A percentile compares a stretch with the other conserved stretches of the same genome.
These are phyloP conservation scores for Senna siamea DNA, from an alignment of 306 rosid genomes.

Conservation along the genomic window DNA sequence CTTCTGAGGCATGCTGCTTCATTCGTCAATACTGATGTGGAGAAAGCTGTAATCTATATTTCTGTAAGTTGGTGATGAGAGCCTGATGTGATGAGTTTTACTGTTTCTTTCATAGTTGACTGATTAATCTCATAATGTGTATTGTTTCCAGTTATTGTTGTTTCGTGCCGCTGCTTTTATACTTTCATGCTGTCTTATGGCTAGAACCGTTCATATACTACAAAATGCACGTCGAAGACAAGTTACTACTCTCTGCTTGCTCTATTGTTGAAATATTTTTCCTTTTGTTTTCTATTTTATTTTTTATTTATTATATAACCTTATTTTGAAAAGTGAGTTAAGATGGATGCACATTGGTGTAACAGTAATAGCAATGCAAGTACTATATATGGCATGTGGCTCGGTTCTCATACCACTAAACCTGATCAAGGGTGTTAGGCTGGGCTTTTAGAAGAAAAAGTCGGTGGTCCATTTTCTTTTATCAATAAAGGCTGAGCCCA, in stretches of 20 bases:
- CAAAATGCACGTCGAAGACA: slow-evolving; percentile 68
- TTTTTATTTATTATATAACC: slow-evolving; percentile 4
- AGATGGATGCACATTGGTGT: slow-evolving; percentile 7
- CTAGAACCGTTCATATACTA: slow-evolving; percentile 60
- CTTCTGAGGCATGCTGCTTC: slow-evolving; percentile 59
- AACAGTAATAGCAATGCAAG: background rate
- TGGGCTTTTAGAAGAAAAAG: background rate
- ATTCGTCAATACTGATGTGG: slow-evolving; percentile 41
- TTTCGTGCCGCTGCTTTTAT: slow-evolving; percentile 68
- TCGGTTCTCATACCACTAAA: background rate
- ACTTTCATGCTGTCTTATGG: slow-evolving; percentile 64
- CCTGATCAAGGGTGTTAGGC: background rate
- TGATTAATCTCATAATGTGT: slow-evolving; percentile 7
- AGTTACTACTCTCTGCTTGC: slow-evolving; percentile 48
- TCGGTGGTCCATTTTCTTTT: background rate
- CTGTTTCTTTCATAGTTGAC: slow-evolving; percentile 1
- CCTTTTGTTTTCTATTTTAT: background rate
- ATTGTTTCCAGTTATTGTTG: slow-evolving; percentile 55
- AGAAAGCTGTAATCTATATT: slow-evolving; percentile 40
- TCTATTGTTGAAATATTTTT: slow-evolving; percentile 19
- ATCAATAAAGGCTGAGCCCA: background rate
- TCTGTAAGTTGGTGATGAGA: slow-evolving; percentile 51
- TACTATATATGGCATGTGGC: background rate
- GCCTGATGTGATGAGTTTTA: background rate
- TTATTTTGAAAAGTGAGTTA: slow-evolving; percentile 10